Evolutionary conservation across 192 early-diverging fungal species (phyloP), one percentile per base, ranked within the genome.

Genomic region (Linnemannia exigua): DNA sequence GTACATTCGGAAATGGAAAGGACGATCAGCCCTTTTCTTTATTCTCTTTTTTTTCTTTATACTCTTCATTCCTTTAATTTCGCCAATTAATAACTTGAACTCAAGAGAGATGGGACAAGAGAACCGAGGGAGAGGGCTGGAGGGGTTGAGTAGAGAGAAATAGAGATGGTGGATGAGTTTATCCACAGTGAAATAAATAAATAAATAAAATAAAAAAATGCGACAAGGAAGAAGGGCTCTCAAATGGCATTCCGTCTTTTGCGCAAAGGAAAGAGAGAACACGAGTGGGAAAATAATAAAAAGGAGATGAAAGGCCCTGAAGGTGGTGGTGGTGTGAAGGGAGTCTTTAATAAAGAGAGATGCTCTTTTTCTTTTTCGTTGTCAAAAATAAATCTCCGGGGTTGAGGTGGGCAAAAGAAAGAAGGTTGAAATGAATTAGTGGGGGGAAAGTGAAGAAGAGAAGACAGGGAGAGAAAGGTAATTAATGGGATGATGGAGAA

Each of bases 361-460:
- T 31, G 58, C 58, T 63, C 58, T 31, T 25, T 31, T 20, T 54
- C 50, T n/a, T n/a, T n/a, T n/a, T n/a, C 50, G 54, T n/a, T 12
- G 58, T 63, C 58, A 31, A 63, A 63, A 63, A 14, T 33, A 63
- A 44, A 33, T 31, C 28, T 31, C 58, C 28, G 58, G 58, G 58
- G 28, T 16, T 44, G 9, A 16, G 14, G 12, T 31, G 58, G 28
- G n/a, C n/a, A 50, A 50, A 50, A 14, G 25, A 54, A 54, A 25
- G 22, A 54, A 54, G 52, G 52, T 54, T 61, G 58, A 61, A 50
- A 61, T 61, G 58, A 63, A 63, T 63, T n/a, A 63, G 28, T 31
- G 54, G 1, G 7, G 52, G 52, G 52, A 3, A 7, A 28, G 9
- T 31, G 54, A n/a, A n/a, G n/a, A n/a, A n/a, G n/a, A n/a, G n/a